Evolutionary conservation across 1,284 basidiomycete species (phyloP), one percentile per base, ranked within the genome.

Genomic region (Lentinula novae-zelandiae): DNA sequence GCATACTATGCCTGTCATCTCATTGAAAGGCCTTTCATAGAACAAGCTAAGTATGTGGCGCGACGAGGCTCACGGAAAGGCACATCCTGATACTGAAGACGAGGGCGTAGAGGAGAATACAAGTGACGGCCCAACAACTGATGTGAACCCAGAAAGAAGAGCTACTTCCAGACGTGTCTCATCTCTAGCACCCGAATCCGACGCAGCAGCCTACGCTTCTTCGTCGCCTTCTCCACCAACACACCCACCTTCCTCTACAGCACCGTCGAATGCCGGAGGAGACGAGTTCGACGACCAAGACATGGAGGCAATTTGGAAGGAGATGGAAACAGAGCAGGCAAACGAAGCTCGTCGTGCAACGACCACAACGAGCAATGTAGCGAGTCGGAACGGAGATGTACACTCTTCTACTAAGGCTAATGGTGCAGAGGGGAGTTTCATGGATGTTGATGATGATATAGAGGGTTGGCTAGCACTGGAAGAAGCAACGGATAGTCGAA

Each of bases 41-140:
- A 84, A 87, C 34, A 78, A 82, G 31, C 71, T 92, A 15, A 82
- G 87, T 34, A 83, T 85, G n/a, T 92, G 89, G 89, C 78, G 82
- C 55, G 89, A 92, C 67, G 85, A 90, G 70, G 80, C 80, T 33
- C 82, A 85, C 50, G 88, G 87, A 7, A 72, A 81, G 55, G 74
- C 73, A 7, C 67, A 74, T 52, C 63, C 60, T n/a, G 70, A 73
- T 36, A 69, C 73, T 49, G 71, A 72, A 15, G 73, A 72, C 22
- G 70, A 72, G 60, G 46, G 61, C 34, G 68, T 73, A 31, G 73
- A 74, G 58, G 67, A 72, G 10, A 71, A 67, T 6, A 70, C 73
- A 34, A 69, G 68, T 48, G 65, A 68, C 58, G 67, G 65, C 49
- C 67, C 66, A 5, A 69, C 66, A 33, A 62, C 62, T 6, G 65